A percentile compares a stretch with the other conserved stretches of the same genome.
Evolutionary conservation across 306 rosid species (phyloP).

Genomic region (Alnus glutinosa): DNA sequence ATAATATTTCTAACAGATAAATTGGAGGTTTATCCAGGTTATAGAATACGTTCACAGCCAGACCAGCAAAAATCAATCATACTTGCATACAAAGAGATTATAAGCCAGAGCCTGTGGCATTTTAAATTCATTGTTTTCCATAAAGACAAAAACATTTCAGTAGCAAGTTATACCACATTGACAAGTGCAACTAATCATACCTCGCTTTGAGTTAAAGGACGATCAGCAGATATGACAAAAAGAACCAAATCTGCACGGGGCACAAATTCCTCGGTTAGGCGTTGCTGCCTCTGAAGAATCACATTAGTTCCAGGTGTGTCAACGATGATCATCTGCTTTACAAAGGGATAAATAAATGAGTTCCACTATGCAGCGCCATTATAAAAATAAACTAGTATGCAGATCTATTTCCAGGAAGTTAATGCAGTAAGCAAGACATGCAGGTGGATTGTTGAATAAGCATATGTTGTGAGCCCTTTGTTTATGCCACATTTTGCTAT

Average conservation of each 20-base stretch:
- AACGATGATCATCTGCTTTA: conserved; percentile 79
- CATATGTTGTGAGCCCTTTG: neutral
- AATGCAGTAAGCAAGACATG: neutral
- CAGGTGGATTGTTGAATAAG: conserved; percentile 8
- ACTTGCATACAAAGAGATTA: neutral
- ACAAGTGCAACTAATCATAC: conserved; percentile 36
- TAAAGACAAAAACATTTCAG: neutral
- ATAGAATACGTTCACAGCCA: neutral
- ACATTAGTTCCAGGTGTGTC: conserved; percentile 99
- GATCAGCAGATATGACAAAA: conserved; percentile 95
- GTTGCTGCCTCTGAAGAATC: conserved; percentile 95
- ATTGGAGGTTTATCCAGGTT: neutral
- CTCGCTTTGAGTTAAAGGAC: conserved; percentile 97
- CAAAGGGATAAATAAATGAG: conserved; percentile 11
- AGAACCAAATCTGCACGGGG: conserved; percentile 98
- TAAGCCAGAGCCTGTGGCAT: neutral
- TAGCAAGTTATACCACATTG: conserved; percentile 12
- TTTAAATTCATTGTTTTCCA: neutral
- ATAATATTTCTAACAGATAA: neutral
- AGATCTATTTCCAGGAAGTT: neutral
- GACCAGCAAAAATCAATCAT: neutral
- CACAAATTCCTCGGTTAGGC: conserved; percentile 95
- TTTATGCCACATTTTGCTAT: neutral
- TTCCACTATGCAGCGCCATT: neutral
- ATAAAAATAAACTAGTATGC: conserved; percentile 6